Evolutionary conservation across 208 protist genomes (phyloP).

Genomic region (Acanthamoeba polyphaga): DNA sequence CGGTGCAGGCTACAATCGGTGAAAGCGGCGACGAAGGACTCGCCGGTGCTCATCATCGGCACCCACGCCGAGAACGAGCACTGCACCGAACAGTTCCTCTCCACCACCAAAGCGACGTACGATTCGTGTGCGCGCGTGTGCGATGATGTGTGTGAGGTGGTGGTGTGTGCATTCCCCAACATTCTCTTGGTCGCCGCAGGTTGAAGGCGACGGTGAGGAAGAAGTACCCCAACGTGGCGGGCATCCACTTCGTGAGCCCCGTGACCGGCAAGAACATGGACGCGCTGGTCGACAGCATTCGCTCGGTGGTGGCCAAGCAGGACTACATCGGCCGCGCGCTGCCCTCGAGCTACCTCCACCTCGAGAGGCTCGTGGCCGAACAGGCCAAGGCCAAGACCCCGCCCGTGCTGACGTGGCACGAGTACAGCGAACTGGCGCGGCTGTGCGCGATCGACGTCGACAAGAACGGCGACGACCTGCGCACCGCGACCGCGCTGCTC

Average conservation of each 20-base stretch:
- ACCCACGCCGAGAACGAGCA: constrained; percentile 54
- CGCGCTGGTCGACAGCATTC: background rate
- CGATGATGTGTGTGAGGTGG: no score
- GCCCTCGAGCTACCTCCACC: no score
- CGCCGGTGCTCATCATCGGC: constrained; percentile 33
- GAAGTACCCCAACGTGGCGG: constrained; percentile 5
- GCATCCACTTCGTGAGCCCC: constrained; percentile 45
- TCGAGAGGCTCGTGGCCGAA: no score
- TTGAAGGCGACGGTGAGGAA: background rate
- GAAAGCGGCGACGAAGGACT: background rate
- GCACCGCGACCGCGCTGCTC: constrained; percentile 28
- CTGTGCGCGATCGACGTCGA: background rate
- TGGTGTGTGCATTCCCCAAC: no score
- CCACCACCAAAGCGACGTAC: no score
- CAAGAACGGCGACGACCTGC: constrained; percentile 49
- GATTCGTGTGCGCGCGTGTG: no score
- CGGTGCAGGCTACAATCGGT: no score
- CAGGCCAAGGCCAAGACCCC: background rate
- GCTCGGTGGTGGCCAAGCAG: constrained; percentile 16
- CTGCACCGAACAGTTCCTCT: background rate
- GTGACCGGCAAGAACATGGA: background rate
- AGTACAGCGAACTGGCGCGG: background rate
- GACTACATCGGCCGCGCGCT: background rate
- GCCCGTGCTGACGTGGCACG: no score
- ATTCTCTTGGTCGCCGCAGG: no score